Conservation (phyloP, 169 alveolate genomes). For the Plasmodium gaboni region DNA sequence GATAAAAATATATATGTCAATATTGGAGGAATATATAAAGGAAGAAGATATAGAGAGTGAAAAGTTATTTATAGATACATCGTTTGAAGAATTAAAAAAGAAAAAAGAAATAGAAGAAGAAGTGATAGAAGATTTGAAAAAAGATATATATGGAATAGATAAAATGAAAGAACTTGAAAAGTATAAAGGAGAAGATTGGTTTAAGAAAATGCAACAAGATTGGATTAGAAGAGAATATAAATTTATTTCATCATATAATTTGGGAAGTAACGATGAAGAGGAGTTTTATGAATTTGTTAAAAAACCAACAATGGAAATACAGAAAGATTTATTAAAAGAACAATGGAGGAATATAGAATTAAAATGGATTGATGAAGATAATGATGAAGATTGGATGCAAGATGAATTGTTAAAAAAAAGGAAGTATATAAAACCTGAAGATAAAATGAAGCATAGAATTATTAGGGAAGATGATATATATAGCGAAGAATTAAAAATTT, state of each 20-base stretch:
- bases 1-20: not conserved
- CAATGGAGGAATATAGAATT: not conserved
- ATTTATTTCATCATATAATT: not conserved
- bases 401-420: no score
- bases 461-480: no score
- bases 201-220: not conserved
- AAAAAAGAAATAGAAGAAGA: slow-evolving; percentile 6
- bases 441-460: not conserved
- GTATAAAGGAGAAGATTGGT: not conserved
- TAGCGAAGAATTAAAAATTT: no score
- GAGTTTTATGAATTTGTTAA: not conserved
- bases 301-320: not conserved
- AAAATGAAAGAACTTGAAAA: not conserved
- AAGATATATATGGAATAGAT: not conserved
- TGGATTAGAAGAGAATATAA: not conserved
- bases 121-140: not conserved
- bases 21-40: not conserved
- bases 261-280: not conserved
- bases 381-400: not conserved
- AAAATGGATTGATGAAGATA: not conserved
- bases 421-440: no score
- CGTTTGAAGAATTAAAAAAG: not conserved
- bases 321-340: not conserved
- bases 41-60: not conserved
- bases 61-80: not conserved